Conservation (phyloP, 768 basidiomycete species). For the Solioccasus polychromus region DNA sequence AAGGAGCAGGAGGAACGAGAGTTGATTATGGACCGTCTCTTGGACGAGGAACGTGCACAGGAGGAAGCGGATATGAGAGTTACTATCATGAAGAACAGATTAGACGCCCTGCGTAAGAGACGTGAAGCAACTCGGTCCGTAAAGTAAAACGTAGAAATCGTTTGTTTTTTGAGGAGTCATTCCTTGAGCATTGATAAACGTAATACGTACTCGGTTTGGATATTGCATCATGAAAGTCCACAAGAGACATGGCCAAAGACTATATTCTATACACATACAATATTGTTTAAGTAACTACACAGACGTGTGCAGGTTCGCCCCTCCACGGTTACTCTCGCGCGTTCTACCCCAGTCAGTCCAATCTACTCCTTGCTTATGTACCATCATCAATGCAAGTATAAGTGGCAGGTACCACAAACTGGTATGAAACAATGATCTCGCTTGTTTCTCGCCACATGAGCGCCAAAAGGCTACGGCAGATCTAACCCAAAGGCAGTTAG, state of each 20-base stretch:
- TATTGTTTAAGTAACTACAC: no score
- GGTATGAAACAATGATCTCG: slow-evolving; percentile 73
- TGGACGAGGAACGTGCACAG: slow-evolving; percentile 84
- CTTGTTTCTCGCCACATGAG: slow-evolving; percentile 69
- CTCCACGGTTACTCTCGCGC: background rate
- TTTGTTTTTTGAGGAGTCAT: no score
- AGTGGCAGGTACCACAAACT: slow-evolving; percentile 90
- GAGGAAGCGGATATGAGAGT: slow-evolving; percentile 86
- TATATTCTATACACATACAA: no score
- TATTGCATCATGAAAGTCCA: no score
- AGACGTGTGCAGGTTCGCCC: background rate
- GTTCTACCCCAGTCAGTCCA: slow-evolving; percentile 58
- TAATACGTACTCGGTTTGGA: no score
- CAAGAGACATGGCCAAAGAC: no score
- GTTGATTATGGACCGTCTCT: slow-evolving; percentile 78
- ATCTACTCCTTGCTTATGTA: slow-evolving; percentile 84
- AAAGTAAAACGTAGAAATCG: slow-evolving; percentile 16
- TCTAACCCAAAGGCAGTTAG: slow-evolving; percentile 67
- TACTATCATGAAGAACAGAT: slow-evolving; percentile 54
- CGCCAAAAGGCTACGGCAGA: slow-evolving; percentile 78
- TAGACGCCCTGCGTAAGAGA: slow-evolving; percentile 56
- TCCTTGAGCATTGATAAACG: no score
- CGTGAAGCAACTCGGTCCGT: slow-evolving; percentile 35
- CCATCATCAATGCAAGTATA: slow-evolving; percentile 89
- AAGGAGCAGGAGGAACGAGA: slow-evolving; percentile 74